Percentiles rank a stretch among this genome's conserved stretches.
These are phyloP conservation scores for Allium fistulosum DNA, from an alignment of 106 monocot genomes.

Conservation along the genomic window DNA sequence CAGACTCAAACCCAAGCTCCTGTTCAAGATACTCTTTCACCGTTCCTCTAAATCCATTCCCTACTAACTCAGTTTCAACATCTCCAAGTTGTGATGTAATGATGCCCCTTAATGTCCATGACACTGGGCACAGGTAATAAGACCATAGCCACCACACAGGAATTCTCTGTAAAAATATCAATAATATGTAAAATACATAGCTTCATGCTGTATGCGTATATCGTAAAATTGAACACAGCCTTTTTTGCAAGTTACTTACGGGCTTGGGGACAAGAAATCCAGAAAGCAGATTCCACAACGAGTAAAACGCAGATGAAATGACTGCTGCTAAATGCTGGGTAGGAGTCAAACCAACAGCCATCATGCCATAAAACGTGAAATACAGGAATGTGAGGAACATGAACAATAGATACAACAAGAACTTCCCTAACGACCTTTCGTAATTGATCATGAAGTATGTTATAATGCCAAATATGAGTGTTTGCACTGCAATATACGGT, in stretches of 20 bases:
- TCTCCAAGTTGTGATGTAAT: conserved; percentile 60
- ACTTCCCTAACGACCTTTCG: conserved; percentile 38
- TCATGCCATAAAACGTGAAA: conserved; percentile 71
- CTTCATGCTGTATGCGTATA: background rate
- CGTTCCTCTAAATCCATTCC: background rate
- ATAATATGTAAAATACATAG: background rate
- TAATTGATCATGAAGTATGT: conserved; percentile 63
- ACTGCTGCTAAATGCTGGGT: conserved; percentile 47
- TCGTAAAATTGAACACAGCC: background rate
- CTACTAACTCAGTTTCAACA: background rate
- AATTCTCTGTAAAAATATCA: conserved; percentile 42
- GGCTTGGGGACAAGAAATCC: conserved; percentile 51
- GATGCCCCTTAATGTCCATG: conserved; percentile 65
- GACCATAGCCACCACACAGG: conserved; percentile 93
- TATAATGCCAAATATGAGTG: conserved; percentile 47
- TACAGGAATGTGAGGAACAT: conserved; percentile 53
- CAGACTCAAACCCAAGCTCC: conserved; percentile 54
- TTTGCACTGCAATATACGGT: conserved; percentile 42
- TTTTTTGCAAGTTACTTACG: conserved; percentile 16
- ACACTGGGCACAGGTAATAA: conserved; percentile 50
- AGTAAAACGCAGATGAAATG: conserved; percentile 45
- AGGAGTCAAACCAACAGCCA: conserved; percentile 53
- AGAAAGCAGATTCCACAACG: conserved; percentile 63
- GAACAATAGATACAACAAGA: conserved; percentile 36
- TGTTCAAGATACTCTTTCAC: conserved; percentile 32